Percentiles rank a stretch among this genome's conserved stretches.
phyloP scores from a whole-genome alignment of 352 stramenopile species.

The Phytophthora cryptogea region DNA sequence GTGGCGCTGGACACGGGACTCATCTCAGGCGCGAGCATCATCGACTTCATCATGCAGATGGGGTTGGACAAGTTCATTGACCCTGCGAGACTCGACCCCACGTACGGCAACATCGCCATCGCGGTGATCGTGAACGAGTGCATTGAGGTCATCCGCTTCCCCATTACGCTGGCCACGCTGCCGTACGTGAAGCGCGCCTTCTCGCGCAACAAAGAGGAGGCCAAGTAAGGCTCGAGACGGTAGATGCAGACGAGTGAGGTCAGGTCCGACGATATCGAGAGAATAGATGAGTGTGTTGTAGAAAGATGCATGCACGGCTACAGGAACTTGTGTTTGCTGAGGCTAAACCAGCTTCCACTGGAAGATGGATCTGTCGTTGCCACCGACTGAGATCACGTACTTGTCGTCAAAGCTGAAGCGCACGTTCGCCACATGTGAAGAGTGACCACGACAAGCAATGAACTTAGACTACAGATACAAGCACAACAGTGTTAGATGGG shows the following conservation, averaged over 20 bases:
- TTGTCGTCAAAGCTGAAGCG: conserved; percentile 85
- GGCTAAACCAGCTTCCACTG: conserved; percentile 74
- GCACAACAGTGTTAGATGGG: conserved; percentile 7
- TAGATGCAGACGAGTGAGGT: conserved; percentile 4
- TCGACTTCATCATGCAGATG: conserved; percentile 84
- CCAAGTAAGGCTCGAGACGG: conserved; percentile 28
- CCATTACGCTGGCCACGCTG: conserved; percentile 85
- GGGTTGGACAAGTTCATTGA: conserved; percentile 83
- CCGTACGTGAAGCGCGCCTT: conserved; percentile 78
- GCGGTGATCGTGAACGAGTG: conserved; percentile 87
- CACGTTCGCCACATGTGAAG: conserved; percentile 84
- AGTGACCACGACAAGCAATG: conserved; percentile 62
- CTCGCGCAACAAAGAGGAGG: conserved; percentile 46
- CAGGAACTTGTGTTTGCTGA: conserved; percentile 1
- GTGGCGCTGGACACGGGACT: conserved; percentile 73
- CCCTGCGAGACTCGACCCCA: conserved; percentile 74
- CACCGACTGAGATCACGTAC: conserved; percentile 79
- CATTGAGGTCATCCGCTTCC: conserved; percentile 85
- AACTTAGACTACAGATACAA: conserved; percentile 48
- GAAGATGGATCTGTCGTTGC: conserved; percentile 87
- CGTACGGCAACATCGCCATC: conserved; percentile 87
- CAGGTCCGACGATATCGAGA: conserved; percentile 8
- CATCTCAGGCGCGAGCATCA: conserved; percentile 74
- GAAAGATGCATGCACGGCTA: conserved; percentile 2
- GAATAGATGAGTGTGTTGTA: conserved; percentile 26